Evolutionary conservation across 345 rosid species (phyloP), one percentile per base, ranked within the genome.

Genomic region (Fremontodendron californicum): DNA sequence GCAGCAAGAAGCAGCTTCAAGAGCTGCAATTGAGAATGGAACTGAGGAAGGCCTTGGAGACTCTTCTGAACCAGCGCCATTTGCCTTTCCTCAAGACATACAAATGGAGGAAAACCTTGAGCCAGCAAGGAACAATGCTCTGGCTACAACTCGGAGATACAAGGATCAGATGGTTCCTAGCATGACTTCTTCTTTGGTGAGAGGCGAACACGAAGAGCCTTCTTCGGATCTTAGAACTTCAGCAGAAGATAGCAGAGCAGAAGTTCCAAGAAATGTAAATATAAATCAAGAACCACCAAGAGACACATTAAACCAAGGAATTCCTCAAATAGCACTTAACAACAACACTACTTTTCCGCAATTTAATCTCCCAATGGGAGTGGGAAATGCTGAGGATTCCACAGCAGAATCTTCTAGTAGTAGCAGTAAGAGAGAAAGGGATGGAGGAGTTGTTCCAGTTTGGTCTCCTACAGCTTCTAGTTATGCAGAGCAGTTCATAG

Each of bases 151-250:
- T 52, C 84, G 88, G 21, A 83, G 89, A 64, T 90, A 89, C 21
- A 93, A 92, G 77, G 99, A 95, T 87, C 99, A 95, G 79, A 95
- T 93, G 98, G 99, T 95, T 39, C 99, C 99, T 48, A 95, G 97
- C 89, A 90, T 95, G 81, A 90, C 98, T 72, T 79, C 86, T 82
- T 92, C 94, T 80, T 78, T 93, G 52, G 70, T 92, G 52, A 89
- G 98, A 83, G 88, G 82, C 12, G 96, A 89, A 80, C 97, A 87
- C 13, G 93, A 87, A 80, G 98, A 90, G 80, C 79, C 96, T 69
- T 89, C 94, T 63, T 75, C 84, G 15, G 85, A 84, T 85, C 77
- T 88, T 76, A 86, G 74, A 80, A 90, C 87, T 67, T 82, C 84
- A 9, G 83, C 54, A 13, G 90, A 84, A 77, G 91, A 89, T 25